Base-by-base conservation (phyloP, 1,284 basidiomycete genomes). In the Cutaneotrichosporon sp. region DNA sequence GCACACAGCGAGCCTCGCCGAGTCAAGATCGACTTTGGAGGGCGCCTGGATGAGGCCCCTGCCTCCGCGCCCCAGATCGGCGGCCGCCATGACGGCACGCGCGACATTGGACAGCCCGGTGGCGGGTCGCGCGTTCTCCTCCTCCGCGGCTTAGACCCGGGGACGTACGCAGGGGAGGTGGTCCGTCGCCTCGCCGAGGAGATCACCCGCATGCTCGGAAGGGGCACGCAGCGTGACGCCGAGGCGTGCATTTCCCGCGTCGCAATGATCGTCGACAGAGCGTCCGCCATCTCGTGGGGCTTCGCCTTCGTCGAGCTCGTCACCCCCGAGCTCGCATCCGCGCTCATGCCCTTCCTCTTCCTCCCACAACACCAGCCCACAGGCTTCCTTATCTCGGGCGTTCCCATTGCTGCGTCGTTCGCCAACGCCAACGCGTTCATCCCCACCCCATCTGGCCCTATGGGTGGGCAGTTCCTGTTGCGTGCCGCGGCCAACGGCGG, bases 231-330 rank as follows among this genome's bases (percentile, higher is more conserved):
- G 1, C 89, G 87, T 10, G 69, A 90, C 59, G 89, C 89, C 22
- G 89, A 89, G 52, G 87, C 86, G 72, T 90, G 91, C 16, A 90
- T 97, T 85, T 87, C 86, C 63, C 84, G 92, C 49, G 89, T 97
- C 56, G 84, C 93, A 46, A 83, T 94, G 59, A 88, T 95, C 76
- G 90, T 91, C 75, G 92, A 97, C 79, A 88, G 89, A 72, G 84
- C 85, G 9, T 89, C 89, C 0, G 84, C 88, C 81, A 86, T 87
- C 2, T 91, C 90, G 72, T 93, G 91, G 84, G 91, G 94, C 16
- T 95, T 93, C 75, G 87, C 90, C 0, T 97, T 97, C 73, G 89
- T 95, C 14, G 92, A 97, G 73, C 91, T 95, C 70, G 82, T 89
- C 31, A 90, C 93, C 66, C 78, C 87, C 8, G 86, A 89, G 88